These are phyloP conservation scores for Podospora conica DNA, from an alignment of 495 filamentous ascomycete species.

Conservation along the genomic window DNA sequence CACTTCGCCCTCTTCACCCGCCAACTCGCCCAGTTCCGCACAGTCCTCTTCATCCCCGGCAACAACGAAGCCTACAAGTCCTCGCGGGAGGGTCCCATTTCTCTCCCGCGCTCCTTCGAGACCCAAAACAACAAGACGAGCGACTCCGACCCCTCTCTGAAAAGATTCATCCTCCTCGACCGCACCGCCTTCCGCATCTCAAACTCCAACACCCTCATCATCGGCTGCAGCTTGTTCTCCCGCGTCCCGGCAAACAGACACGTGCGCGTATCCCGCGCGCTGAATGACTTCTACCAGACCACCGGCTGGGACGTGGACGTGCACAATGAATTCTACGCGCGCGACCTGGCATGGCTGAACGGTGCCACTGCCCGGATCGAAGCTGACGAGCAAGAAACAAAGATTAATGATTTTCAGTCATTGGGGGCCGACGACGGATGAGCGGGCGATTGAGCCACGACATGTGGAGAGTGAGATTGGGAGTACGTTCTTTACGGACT, in stretches of 20 bases:
- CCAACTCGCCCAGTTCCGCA: conserved; percentile 36
- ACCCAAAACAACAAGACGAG: no score
- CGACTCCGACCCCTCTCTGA: no score
- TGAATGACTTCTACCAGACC: no score
- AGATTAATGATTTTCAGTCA: conserved; percentile 49
- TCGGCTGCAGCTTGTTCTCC: no score
- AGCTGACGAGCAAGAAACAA: conserved; percentile 28
- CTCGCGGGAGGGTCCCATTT: conserved; percentile 30
- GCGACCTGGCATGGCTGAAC: conserved; percentile 51
- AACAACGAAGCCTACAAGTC: conserved; percentile 50
- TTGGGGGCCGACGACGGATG: conserved; percentile 40
- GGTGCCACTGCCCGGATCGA: no score
- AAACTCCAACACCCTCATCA: no score
- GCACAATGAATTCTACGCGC: no score
- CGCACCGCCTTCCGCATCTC: no score
- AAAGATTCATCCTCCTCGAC: no score
- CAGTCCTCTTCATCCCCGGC: conserved; percentile 47
- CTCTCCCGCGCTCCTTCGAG: conserved; percentile 15
- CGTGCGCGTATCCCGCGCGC: no score
- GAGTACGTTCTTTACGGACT: conserved; percentile 44
- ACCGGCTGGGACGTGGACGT: no score
- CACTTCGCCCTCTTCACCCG: conserved; percentile 29
- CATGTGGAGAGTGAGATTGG: conserved; percentile 36
- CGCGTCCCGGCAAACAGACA: no score
- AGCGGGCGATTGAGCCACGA: conserved; percentile 32